These are phyloP conservation scores for Eimeria falciformis DNA, from an alignment of 169 alveolate species.

Conservation along the genomic window DNA sequence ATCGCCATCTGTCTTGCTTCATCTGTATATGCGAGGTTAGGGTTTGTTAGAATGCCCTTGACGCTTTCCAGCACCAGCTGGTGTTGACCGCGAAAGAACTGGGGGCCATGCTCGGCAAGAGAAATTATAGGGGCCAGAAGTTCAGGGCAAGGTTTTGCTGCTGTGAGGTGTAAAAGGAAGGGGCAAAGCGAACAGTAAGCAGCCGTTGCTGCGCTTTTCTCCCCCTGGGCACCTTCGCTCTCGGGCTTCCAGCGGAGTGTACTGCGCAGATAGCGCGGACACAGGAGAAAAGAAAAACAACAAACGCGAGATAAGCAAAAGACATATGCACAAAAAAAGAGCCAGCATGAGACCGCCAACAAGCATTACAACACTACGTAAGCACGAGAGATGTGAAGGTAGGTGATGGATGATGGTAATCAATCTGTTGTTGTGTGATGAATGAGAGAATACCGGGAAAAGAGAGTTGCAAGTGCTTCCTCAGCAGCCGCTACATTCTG, in stretches of 20 bases:
- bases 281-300: not conserved
- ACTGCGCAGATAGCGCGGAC: not conserved
- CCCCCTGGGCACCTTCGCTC: constrained; percentile 4
- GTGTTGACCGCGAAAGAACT: constrained; percentile 58
- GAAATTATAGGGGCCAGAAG: constrained; percentile 49
- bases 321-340: too few species aligned
- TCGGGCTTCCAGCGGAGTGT: constrained; percentile 56
- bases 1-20: constrained; percentile 56
- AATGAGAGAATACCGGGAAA: constrained; percentile 28
- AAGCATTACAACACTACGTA: too few species aligned
- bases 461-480: constrained; percentile 35
- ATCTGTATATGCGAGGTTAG: not conserved
- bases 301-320: too few species aligned
- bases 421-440: too few species aligned
- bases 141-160: constrained; percentile 32
- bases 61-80: constrained; percentile 13
- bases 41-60: constrained; percentile 18
- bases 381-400: too few species aligned
- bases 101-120: constrained; percentile 66
- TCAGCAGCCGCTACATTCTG: constrained; percentile 48
- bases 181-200: constrained; percentile 59
- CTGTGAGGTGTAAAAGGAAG: constrained; percentile 19
- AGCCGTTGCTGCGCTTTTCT: constrained; percentile 25
- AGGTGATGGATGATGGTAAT: too few species aligned
- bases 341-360: too few species aligned